Evolutionary conservation across 1,284 basidiomycete species (phyloP).

Genomic region (Ganoderma multipileum): DNA sequence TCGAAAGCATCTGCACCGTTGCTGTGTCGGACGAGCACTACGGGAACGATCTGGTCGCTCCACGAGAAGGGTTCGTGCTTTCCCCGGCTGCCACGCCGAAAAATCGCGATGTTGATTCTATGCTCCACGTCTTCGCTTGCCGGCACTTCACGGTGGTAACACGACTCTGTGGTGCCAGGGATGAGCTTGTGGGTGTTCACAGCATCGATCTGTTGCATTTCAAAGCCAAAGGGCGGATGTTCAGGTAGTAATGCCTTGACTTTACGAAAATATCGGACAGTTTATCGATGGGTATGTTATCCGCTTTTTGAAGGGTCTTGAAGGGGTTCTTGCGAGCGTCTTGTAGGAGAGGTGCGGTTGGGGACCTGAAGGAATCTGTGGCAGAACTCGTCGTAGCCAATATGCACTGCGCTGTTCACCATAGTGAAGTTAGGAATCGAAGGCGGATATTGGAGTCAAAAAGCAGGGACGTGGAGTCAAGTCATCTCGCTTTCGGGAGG

Average conservation of each 20-base stretch:
- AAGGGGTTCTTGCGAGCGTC: background rate
- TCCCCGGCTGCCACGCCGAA: background rate
- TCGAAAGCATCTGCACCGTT: conserved; percentile 3
- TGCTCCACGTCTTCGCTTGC: background rate
- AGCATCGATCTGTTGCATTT: background rate
- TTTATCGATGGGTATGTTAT: background rate
- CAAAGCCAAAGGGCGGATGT: no score
- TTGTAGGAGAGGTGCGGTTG: background rate
- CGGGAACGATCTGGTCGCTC: background rate
- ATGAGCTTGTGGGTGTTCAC: background rate
- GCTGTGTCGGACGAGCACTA: background rate
- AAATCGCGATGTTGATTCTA: conserved; percentile 1
- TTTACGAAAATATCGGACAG: background rate
- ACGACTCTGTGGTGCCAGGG: background rate
- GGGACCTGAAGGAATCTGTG: background rate
- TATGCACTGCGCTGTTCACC: background rate
- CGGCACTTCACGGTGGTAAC: no score
- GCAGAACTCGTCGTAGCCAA: background rate
- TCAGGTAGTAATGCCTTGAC: background rate
- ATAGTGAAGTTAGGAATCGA: background rate
- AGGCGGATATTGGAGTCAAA: no score
- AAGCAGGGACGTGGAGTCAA: no score
- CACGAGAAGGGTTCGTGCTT: background rate
- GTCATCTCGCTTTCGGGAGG: no score
- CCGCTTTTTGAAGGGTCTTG: background rate